phyloP scores from a whole-genome alignment of 2,329 filamentous ascomycete genomes.

The Sporothrix schenckii region DNA sequence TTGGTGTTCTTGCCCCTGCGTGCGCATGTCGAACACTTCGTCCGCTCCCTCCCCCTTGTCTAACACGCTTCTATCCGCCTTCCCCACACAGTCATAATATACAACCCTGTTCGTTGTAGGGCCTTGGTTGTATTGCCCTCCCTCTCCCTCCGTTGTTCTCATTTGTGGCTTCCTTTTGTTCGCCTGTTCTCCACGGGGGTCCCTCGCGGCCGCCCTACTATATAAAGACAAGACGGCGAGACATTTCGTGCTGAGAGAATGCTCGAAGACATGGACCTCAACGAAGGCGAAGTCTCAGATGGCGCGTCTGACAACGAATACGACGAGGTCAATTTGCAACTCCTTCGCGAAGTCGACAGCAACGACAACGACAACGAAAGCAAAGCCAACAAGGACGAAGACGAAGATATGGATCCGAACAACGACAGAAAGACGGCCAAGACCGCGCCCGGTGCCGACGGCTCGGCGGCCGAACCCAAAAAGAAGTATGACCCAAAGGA shows the following conservation, averaged over 20 bases:
- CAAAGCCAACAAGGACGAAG: slow-evolving; percentile 47
- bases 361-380: slow-evolving; percentile 37
- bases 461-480: slow-evolving; percentile 53
- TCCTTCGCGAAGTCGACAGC: slow-evolving; percentile 46
- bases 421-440: slow-evolving; percentile 56
- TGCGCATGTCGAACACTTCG: not conserved
- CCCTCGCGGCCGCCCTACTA: slow-evolving; percentile 41
- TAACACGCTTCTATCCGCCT: slow-evolving; percentile 17
- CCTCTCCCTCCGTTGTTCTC: slow-evolving; percentile 11
- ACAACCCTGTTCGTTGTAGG: slow-evolving; percentile 18
- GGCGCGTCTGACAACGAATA: slow-evolving; percentile 63
- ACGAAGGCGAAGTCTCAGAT: slow-evolving; percentile 60
- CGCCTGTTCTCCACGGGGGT: slow-evolving; percentile 29
- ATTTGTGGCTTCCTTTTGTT: slow-evolving; percentile 30
- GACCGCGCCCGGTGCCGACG: slow-evolving; percentile 49
- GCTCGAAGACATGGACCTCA: slow-evolving; percentile 58
- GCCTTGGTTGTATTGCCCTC: slow-evolving; percentile 21
- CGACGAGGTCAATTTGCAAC: slow-evolving; percentile 52
- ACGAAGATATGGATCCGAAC: slow-evolving; percentile 44
- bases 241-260: slow-evolving; percentile 46
- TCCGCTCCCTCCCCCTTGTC: not conserved
- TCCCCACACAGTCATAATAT: slow-evolving; percentile 4
- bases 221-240: slow-evolving; percentile 56
- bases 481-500: slow-evolving; percentile 85
- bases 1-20: not conserved